Base-by-base conservation (phyloP, 108 stramenopile species). In the Skeletonema costatum region DNA sequence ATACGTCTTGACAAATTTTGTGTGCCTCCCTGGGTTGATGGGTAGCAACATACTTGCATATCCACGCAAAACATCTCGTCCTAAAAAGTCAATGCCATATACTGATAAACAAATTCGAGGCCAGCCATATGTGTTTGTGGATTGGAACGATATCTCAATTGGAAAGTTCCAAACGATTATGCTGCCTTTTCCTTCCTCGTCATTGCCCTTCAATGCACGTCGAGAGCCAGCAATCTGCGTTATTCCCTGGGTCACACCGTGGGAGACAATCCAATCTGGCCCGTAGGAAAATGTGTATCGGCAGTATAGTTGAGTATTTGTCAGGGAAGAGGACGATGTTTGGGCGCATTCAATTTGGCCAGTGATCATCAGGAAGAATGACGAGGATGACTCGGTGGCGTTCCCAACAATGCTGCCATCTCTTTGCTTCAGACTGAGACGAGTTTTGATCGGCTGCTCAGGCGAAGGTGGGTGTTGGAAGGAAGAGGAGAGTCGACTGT, bases 131-230 rank as follows among this genome's bases (percentile, higher is more conserved):
- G 92, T 86, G 59, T 92, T 94, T 0, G 94, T 94, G 5, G 92
- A 74, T 70, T 89, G 91, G 78, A 94, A 94, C 17, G 92, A 78
- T 0, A 93, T 77, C 21, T 95, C 94, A 56, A 97, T 74, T 6
- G 96, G 96, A 64, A 97, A 94, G 68, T 95, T 95, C 92, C 93
- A 97, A 17, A 94, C 88, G n/a, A 88, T 89, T 6, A 44, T 56
- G n/a, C 67, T 66, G 42, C 74, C 75, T 42, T 66, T 75, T 25
- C 56, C 63, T 10, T 76, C 79, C 32, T 77, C 73, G 32, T 17
- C 8, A 46, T 32, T 69, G 17, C 14, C 16, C 2, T 44, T 9
- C 31, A 74, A 41, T 17, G 78, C 80, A 19, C 70, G 65, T 60
- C 82, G 79, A 17, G 39, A 71, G 36, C 30, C 25, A 1, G 66